These are phyloP conservation scores for Trichomonas tenax DNA, from an alignment of 208 protist species.

Conservation along the genomic window DNA sequence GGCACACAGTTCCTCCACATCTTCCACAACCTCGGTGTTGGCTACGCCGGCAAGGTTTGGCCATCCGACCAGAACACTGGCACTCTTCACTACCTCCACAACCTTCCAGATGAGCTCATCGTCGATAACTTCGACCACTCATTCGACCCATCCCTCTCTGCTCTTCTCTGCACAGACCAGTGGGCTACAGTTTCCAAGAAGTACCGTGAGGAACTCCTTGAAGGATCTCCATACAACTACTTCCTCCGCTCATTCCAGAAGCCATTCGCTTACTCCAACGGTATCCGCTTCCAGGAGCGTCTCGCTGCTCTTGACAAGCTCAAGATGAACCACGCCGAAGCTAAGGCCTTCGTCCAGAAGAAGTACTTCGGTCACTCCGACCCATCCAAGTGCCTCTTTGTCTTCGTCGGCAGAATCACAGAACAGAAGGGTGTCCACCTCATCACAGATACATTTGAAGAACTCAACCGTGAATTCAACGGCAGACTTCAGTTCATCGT, in stretches of 20 bases:
- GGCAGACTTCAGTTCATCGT: not conserved
- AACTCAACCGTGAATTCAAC: not conserved
- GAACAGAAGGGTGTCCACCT: slow-evolving; percentile 21
- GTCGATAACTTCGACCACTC: slow-evolving; percentile 15
- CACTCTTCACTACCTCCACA: not conserved
- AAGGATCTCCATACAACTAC: not conserved
- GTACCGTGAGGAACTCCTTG: not conserved
- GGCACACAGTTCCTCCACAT: not conserved
- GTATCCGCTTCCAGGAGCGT: not conserved
- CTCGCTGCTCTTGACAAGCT: not conserved
- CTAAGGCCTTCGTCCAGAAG: not conserved
- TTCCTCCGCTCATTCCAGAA: not conserved
- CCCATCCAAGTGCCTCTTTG: not conserved
- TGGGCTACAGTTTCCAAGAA: slow-evolving; percentile 18
- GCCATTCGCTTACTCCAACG: slow-evolving; percentile 9
- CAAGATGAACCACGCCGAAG: not conserved
- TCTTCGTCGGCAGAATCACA: slow-evolving; percentile 13
- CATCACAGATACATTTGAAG: not conserved
- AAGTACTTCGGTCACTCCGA: not conserved
- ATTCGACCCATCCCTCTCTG: not conserved
- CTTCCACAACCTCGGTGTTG: slow-evolving; percentile 10
- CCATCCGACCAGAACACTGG: not conserved
- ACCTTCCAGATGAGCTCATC: slow-evolving; percentile 1
- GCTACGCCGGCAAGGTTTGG: slow-evolving; percentile 8
- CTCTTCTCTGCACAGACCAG: not conserved